Base-by-base conservation (phyloP, 2,329 filamentous ascomycete genomes). In the Clarireedia hainanense region DNA sequence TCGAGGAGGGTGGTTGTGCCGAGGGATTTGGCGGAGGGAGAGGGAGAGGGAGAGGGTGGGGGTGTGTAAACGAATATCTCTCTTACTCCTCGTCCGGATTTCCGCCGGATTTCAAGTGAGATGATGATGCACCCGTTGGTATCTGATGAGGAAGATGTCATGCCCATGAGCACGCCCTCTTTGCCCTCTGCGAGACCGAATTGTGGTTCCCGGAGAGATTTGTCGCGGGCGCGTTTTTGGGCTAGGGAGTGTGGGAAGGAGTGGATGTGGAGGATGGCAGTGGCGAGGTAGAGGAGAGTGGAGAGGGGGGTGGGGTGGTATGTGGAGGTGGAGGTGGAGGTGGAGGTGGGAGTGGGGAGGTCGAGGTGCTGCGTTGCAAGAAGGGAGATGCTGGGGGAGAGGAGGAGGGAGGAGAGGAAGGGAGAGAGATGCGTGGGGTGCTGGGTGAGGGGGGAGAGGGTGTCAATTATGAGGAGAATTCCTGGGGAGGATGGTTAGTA, bases 361-460 rank as follows among this genome's bases (percentile, higher is more conserved):
- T 97, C 92, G 52, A 80, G 76, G 74, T 97, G 94, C 70, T 95
- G 95, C 57, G 87, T 81, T 45, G 84, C 85, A 6, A 96, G 75
- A 43, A 96, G 77, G 5, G 88, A 91, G 37, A 85, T 80, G 30
- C 75, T 68, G 1, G 89, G 86, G 2, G 79, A 76, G 63, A 89
- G 80, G 59, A 85, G 72, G 57, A 85, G 77, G 56, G 80, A 82
- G 24, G 84, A 88, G 50, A 94, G 83, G 68, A 89, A 91, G 56
- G 77, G 74, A 14, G 83, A 80, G 9, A 89, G 75, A 59, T 80
- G 76, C 37, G 83, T 76, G 1, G 80, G 75, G 59, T 77, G 72
- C 2, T 74, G 67, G 26, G 78, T 72, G 4, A 95, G 76, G 4
- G 82, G 77, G 67, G 91, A 86, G 14, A 96, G 80, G 2, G 83